phyloP scores from a whole-genome alignment of 148 eudicot species.

The Spergularia bocconei region DNA sequence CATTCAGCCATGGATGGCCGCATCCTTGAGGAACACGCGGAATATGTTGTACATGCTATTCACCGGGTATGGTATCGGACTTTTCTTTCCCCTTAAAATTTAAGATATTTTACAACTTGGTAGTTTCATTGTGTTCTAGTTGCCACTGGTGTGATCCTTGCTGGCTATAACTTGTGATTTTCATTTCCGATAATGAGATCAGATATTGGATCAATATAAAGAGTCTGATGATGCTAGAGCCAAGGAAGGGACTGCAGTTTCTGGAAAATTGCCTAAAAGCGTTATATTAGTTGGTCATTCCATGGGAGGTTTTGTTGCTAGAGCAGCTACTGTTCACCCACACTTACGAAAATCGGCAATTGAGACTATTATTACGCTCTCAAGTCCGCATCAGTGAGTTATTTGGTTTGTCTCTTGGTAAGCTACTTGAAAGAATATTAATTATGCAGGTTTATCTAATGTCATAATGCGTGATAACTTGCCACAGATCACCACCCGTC shows the following conservation, averaged over 20 bases:
- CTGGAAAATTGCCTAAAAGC: slow-evolving; percentile 59
- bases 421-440: slow-evolving; percentile 15
- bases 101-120: background rate
- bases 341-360: slow-evolving; percentile 74
- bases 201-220: slow-evolving; percentile 90
- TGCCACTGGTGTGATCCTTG: background rate
- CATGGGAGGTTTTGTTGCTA: slow-evolving; percentile 99
- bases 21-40: slow-evolving; percentile 88
- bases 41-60: slow-evolving; percentile 92
- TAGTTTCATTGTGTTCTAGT: background rate
- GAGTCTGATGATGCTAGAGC: slow-evolving; percentile 69
- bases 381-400: slow-evolving; percentile 94
- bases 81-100: background rate
- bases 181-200: slow-evolving; percentile 19
- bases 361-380: slow-evolving; percentile 84
- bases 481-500: slow-evolving; percentile 81
- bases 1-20: slow-evolving; percentile 99
- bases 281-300: slow-evolving; percentile 97
- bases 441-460: slow-evolving; percentile 15
- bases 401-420: slow-evolving; percentile 9
- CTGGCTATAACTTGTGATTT: background rate
- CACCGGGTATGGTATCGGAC: slow-evolving; percentile 70
- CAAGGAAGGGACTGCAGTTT: slow-evolving; percentile 62
- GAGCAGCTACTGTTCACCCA: slow-evolving; percentile 86
- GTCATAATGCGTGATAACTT: slow-evolving; percentile 15